Conservation (phyloP, 129 eudicot genomes). For the Ambrosia trifida region DNA sequence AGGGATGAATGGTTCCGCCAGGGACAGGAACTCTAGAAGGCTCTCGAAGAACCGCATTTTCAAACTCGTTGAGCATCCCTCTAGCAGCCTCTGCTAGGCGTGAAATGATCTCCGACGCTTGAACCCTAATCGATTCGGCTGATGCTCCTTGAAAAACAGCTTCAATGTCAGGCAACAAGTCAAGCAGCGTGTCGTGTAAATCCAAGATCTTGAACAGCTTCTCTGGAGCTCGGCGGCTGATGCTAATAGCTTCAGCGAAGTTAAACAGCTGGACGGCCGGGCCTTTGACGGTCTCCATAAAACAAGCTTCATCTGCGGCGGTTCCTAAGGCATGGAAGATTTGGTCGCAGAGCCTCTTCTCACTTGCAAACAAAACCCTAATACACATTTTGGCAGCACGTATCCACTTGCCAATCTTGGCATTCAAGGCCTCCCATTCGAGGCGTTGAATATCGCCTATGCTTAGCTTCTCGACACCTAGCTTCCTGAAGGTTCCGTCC, state of each 20-base stretch:
- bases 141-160: constrained; percentile 49
- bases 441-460: constrained; percentile 56
- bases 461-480: constrained; percentile 51
- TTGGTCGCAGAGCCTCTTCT: constrained; percentile 50
- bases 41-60: constrained; percentile 64
- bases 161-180: constrained; percentile 64
- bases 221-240: constrained; percentile 67
- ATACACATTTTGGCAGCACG: constrained; percentile 52
- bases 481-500: constrained; percentile 37
- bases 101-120: constrained; percentile 59
- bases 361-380: constrained; percentile 50
- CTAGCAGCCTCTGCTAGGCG: constrained; percentile 65
- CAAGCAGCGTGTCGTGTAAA: constrained; percentile 53
- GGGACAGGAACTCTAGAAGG: constrained; percentile 67
- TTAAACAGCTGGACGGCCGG: constrained; percentile 58
- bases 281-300: constrained; percentile 58
- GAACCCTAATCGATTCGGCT: constrained; percentile 50
- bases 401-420: constrained; percentile 60
- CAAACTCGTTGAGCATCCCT: constrained; percentile 68
- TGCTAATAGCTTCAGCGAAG: constrained; percentile 68
- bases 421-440: constrained; percentile 53
- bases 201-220: constrained; percentile 71
- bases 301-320: constrained; percentile 45
- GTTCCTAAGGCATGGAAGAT: constrained; percentile 50
- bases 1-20: constrained; percentile 78